These are phyloP conservation scores for Hysterangium stoloniferum DNA, from an alignment of 768 basidiomycete species.

Conservation along the genomic window DNA sequence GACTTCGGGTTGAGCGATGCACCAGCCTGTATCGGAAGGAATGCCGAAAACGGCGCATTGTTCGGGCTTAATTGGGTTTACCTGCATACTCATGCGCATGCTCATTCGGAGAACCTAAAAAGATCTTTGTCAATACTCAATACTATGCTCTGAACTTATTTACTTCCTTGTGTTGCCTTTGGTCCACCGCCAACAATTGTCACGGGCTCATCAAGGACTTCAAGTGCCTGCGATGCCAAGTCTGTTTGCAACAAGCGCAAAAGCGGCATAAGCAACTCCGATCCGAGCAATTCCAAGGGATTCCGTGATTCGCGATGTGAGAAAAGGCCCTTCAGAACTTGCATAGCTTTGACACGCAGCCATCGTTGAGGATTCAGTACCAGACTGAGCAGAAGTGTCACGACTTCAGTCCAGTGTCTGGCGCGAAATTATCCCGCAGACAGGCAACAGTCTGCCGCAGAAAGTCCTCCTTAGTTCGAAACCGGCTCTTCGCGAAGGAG, in stretches of 20 bases:
- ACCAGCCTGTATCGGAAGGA: constrained; percentile 82
- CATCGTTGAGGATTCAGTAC: constrained; percentile 77
- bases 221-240: constrained; percentile 75
- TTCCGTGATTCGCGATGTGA: constrained; percentile 75
- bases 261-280: constrained; percentile 86
- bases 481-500: constrained; percentile 79
- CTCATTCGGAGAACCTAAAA: constrained; percentile 11
- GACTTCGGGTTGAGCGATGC: constrained; percentile 58
- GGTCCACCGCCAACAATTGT: constrained; percentile 56
- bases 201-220: constrained; percentile 90
- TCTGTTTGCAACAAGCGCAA: constrained; percentile 84
- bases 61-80: constrained; percentile 39
- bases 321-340: constrained; percentile 82
- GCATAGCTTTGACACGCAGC: constrained; percentile 77
- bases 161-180: constrained; percentile 74
- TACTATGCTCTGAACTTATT: background rate
- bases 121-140: background rate
- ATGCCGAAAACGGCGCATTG: constrained; percentile 74
- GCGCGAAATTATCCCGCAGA: constrained; percentile 77
- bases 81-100: constrained; percentile 86
- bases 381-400: constrained; percentile 79
- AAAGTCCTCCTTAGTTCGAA: constrained; percentile 91
- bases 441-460: constrained; percentile 80
- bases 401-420: constrained; percentile 72
- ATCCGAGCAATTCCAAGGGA: constrained; percentile 65